These are phyloP conservation scores for Penicillium verrucosum DNA, from an alignment of 2,329 filamentous ascomycete genomes.

Conservation along the genomic window DNA sequence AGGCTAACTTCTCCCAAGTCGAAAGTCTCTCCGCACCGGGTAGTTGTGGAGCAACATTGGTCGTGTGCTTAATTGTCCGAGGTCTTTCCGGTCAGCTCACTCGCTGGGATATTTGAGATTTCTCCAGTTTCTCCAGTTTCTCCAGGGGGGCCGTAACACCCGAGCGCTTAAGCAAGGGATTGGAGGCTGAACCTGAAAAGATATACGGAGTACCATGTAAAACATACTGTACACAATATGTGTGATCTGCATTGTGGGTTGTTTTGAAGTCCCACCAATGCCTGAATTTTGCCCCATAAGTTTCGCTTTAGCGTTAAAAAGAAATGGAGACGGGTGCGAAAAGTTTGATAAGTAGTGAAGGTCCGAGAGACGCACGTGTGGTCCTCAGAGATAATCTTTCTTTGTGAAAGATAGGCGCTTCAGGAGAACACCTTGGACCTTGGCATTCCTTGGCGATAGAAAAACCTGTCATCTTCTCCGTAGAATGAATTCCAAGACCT, in stretches of 20 bases:
- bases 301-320: not conserved
- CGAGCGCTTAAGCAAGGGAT: not conserved
- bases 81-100: not conserved
- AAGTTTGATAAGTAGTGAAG: not conserved
- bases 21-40: conserved; percentile 2
- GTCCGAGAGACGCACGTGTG: not conserved
- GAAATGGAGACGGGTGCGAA: not conserved
- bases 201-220: not conserved
- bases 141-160: not conserved
- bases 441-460: not conserved
- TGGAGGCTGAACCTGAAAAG: not conserved
- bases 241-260: not conserved
- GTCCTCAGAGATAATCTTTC: not conserved
- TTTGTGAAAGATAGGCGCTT: not conserved
- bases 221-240: not conserved
- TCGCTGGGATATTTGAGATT: not conserved
- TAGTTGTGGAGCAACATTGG: not conserved
- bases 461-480: not conserved
- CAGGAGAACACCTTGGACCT: not conserved
- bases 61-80: conserved; percentile 1
- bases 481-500: not conserved
- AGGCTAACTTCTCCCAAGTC: not conserved
- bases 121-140: not conserved
- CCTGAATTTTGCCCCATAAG: not conserved
- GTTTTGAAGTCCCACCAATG: not conserved